Conservation (phyloP, 768 basidiomycete species). For the Tylopilus subfusipes region DNA sequence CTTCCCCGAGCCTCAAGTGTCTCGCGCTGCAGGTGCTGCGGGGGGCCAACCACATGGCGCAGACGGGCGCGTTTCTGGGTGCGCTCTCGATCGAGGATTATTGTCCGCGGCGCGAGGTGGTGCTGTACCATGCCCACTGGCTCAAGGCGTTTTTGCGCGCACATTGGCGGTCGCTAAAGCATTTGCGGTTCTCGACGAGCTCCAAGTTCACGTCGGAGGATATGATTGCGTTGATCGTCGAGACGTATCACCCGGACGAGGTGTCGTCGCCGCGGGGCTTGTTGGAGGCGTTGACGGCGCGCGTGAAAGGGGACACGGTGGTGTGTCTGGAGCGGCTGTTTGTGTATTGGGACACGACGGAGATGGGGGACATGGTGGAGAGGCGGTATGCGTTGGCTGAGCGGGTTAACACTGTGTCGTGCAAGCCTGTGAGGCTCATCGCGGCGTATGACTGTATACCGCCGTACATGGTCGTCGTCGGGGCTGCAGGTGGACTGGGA, state of each 20-base stretch:
- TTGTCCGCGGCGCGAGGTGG: constrained; percentile 10
- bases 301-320: background rate
- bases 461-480: background rate
- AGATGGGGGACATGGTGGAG: constrained; percentile 28
- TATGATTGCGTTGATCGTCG: constrained; percentile 13
- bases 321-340: constrained; percentile 19
- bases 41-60: constrained; percentile 16
- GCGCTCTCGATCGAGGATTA: constrained; percentile 18
- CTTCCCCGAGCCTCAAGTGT: constrained; percentile 18
- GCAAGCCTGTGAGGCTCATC: constrained; percentile 17
- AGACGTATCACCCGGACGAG: constrained; percentile 24
- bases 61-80: constrained; percentile 15
- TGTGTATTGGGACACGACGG: constrained; percentile 25
- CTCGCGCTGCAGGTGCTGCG: constrained; percentile 17
- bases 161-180: constrained; percentile 9
- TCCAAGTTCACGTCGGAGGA: constrained; percentile 19
- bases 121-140: constrained; percentile 11
- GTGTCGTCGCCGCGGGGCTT: constrained; percentile 16
- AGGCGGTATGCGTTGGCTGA: constrained; percentile 14
- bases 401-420: constrained; percentile 15
- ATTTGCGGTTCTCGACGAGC: constrained; percentile 15
- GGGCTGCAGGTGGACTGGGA: constrained; percentile 24
- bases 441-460: constrained; percentile 17
- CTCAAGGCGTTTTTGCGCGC: constrained; percentile 17
- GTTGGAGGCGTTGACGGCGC: constrained; percentile 24